These are phyloP conservation scores for Geosiphon pyriformis DNA, from an alignment of 192 early-diverging fungal genomes.

Conservation along the genomic window DNA sequence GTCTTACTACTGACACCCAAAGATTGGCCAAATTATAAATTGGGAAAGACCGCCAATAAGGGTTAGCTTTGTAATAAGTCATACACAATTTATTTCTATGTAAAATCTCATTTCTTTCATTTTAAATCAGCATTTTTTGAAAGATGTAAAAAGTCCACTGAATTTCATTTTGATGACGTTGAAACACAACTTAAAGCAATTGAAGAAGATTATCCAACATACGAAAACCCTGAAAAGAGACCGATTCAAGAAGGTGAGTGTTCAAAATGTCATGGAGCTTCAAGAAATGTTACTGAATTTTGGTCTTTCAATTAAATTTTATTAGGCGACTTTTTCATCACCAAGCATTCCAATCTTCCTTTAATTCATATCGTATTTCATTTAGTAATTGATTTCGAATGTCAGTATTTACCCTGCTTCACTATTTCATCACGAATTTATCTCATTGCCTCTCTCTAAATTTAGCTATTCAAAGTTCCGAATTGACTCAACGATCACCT, in stretches of 20 bases:
- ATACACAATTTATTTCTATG: no score
- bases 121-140: constrained; percentile 48
- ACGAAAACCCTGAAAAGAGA: not conserved
- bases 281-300: no score
- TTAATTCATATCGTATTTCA: constrained; percentile 71
- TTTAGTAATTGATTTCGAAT: constrained; percentile 54
- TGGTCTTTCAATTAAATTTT: no score
- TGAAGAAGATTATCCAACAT: constrained; percentile 42
- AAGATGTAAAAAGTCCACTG: constrained; percentile 59
- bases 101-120: not conserved
- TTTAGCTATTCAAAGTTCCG: constrained; percentile 20
- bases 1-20: constrained; percentile 44
- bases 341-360: constrained; percentile 71
- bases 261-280: no score
- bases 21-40: constrained; percentile 53
- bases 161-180: constrained; percentile 71
- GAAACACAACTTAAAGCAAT: constrained; percentile 57
- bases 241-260: constrained; percentile 47
- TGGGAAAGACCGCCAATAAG: constrained; percentile 45
- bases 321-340: constrained; percentile 66
- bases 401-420: constrained; percentile 30
- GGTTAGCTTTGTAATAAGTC: constrained; percentile 33
- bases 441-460: not conserved
- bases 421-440: constrained; percentile 14
- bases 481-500: constrained; percentile 7